A percentile compares a stretch with the other conserved stretches of the same genome.
Conservation (phyloP, 2,329 filamentous ascomycete genomes). For the Ceratocystis lukuohia region DNA sequence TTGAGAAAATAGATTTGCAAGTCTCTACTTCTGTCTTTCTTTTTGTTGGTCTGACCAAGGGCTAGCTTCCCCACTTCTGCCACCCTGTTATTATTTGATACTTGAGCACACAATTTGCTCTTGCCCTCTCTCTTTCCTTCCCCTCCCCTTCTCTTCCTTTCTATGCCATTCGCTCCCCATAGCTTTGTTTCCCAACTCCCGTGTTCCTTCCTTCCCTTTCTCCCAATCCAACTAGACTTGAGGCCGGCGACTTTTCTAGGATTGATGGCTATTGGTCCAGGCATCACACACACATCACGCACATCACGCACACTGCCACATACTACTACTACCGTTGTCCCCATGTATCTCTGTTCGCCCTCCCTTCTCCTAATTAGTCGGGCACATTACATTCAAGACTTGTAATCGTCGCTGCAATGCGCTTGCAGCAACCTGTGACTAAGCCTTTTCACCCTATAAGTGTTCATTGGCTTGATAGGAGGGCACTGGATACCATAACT, state of each 20-base stretch:
- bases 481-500: not conserved
- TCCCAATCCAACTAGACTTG: not conserved
- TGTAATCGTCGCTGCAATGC: not conserved
- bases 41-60: not conserved
- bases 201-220: not conserved
- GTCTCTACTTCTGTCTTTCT: not conserved
- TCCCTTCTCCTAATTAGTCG: not conserved
- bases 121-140: not conserved
- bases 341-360: not conserved
- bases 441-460: not conserved
- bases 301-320: not conserved
- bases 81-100: not conserved
- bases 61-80: not conserved
- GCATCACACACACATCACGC: not conserved
- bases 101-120: not conserved
- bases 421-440: not conserved
- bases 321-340: not conserved
- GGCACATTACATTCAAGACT: not conserved
- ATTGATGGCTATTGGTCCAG: not conserved
- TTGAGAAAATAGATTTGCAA: not conserved
- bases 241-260: not conserved
- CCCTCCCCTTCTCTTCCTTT: not conserved
- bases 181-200: not conserved
- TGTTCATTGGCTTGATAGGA: not conserved
- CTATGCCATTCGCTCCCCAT: not conserved